Evolutionary conservation across 2,329 filamentous ascomycete species (phyloP), one percentile per base, ranked within the genome.

Genomic region (Cladosporium sp.): DNA sequence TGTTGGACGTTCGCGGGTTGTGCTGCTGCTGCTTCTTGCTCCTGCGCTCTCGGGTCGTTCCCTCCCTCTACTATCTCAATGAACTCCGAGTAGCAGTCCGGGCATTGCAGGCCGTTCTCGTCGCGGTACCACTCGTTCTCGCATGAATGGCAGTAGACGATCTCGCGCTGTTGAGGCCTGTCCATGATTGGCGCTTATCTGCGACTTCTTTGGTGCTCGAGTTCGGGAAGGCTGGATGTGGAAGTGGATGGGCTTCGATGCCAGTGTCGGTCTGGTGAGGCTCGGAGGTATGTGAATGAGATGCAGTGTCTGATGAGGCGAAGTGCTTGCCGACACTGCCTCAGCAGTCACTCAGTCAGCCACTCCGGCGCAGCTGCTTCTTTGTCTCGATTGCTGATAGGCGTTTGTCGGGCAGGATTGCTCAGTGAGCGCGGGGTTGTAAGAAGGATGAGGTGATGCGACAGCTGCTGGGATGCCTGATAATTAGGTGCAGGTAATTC

Each of bases 101-200:
- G 89, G 65, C 93, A 99, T 13, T 72, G 73, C 55, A 95, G 71
- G 20, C 79, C 84, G 57, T 79, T 76, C 56, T 86, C 79, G 53
- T 88, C 81, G 53, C 82, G 76, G 63, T 86, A 88, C 89, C 90
- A 97, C 67, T 96, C 86, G 56, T 86, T 73, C 47, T 79, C 68
- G 72, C 93, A 97, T 54, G 78, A 73, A 70, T 97, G 89, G 70
- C 93, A 99, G 68, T 80, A 95, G 49, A 96, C 85, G 57, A 92
- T 81, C 64, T 95, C 88, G 24, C 48, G 48, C 45, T 47, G 44
- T 36, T 48, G 45, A 9, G 43, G 34, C 19, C 7, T 12, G n/a
- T 29, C 36, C 45, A 48, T 48, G 37, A 27, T 18, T n/a, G 4
- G 5, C 9, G 22, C 22, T 27, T 27, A 27, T 27, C 5, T 27